Percentiles rank a stretch among this genome's conserved stretches.
Evolutionary conservation across 2,329 filamentous ascomycete species (phyloP).

Genomic region (Aureobasidium pullulans): DNA sequence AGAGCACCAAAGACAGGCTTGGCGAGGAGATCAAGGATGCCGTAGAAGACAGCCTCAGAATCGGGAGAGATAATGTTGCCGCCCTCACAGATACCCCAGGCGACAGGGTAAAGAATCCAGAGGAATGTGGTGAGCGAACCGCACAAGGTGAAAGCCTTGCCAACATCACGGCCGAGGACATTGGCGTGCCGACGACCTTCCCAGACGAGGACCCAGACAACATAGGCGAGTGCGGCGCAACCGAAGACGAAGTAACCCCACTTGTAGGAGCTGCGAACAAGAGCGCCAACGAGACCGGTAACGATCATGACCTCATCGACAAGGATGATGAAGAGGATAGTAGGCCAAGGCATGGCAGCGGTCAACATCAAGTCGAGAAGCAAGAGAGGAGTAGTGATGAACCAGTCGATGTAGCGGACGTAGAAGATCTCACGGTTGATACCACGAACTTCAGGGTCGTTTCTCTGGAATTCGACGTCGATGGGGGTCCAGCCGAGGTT

Average conservation of each 20-base stretch:
- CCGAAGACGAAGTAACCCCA: constrained; percentile 60
- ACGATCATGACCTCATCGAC: constrained; percentile 61
- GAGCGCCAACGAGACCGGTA: constrained; percentile 58
- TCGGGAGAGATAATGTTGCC: constrained; percentile 60
- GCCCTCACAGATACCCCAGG: constrained; percentile 57
- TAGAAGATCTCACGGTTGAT: constrained; percentile 58
- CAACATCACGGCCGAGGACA: constrained; percentile 47
- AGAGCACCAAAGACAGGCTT: constrained; percentile 58
- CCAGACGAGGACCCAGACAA: constrained; percentile 52
- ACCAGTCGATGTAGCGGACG: constrained; percentile 59
- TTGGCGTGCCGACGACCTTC: constrained; percentile 51
- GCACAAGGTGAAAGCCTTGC: constrained; percentile 46
- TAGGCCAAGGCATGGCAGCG: constrained; percentile 57
- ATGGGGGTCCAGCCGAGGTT: constrained; percentile 58
- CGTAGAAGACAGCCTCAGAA: constrained; percentile 62
- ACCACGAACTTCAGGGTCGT: constrained; percentile 39
- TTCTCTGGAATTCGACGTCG: constrained; percentile 50
- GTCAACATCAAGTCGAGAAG: constrained; percentile 57
- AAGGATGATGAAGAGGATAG: constrained; percentile 54
- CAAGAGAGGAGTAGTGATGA: constrained; percentile 57
- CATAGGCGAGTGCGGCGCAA: constrained; percentile 47
- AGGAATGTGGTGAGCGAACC: constrained; percentile 53
- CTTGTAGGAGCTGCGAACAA: constrained; percentile 57
- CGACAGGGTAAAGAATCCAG: constrained; percentile 59
- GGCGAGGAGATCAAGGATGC: constrained; percentile 56